Base-by-base conservation (phyloP, 2,329 filamentous ascomycete species). In the Aspergillus pseudoviridinutans region DNA sequence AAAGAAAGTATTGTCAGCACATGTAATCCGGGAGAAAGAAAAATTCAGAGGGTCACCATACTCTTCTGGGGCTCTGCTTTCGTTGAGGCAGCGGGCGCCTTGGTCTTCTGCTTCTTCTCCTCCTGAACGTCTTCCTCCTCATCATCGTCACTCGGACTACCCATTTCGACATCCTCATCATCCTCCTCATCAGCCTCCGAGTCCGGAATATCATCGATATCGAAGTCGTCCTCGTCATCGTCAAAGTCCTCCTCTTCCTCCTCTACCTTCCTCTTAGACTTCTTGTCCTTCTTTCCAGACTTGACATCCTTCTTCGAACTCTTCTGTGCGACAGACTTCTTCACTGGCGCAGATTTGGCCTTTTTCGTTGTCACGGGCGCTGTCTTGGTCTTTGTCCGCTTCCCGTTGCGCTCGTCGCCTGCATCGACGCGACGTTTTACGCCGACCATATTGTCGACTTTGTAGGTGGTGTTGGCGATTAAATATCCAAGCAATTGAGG, bases 181-280 rank as follows among this genome's bases (percentile, higher is more conserved):
- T 81, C 81, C 17, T 75, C 76, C 51, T 71, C 76, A 50, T 75
- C 73, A 58, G 77, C 68, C 60, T 77, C 65, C 35, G 75, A 73
- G 35, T 75, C 71, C 28, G 66, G 58, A 76, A 77, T 64, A 84
- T 72, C 82, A 51, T 83, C 82, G 7, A 82, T 82, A 58, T 85
- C 82, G 9, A 83, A 83, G 24, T 78, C 78, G 58, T 84, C 82
- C 1, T 81, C 82, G 55, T 77, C 74, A 22, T 73, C 78, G 55
- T 83, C 81, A 2, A 80, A 81, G 55, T 77, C 74, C 27, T 72
- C 75, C 25, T 73, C 75, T 24, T 74, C 73, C 54, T 74, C 65
- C 58, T 68, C 58, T 4, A 59, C 65, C 59, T 74, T 71, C 61
- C 72, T 75, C 57, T 74, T 74, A 8, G 66, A 65, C 51, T 69